phyloP scores from a whole-genome alignment of 257 asterid genomes.

The Solanum medicagineum region DNA sequence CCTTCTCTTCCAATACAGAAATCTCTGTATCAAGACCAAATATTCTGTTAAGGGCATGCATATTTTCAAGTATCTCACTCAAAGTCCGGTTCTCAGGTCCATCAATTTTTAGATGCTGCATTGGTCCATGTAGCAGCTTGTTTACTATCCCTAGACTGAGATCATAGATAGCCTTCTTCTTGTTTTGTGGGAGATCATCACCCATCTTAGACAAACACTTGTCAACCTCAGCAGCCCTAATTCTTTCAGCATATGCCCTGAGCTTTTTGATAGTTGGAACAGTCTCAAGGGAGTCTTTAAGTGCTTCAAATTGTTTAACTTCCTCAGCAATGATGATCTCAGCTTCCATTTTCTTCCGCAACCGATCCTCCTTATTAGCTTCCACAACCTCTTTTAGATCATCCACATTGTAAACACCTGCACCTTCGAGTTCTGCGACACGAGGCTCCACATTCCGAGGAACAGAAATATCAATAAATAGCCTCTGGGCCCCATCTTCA shows the following conservation, averaged over 20 bases:
- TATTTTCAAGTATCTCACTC: slow-evolving; percentile 52
- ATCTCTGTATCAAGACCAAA: slow-evolving; percentile 58
- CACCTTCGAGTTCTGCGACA: slow-evolving; percentile 45
- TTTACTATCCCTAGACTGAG: slow-evolving; percentile 65
- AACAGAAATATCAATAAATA: slow-evolving; percentile 76
- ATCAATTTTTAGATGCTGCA: slow-evolving; percentile 77
- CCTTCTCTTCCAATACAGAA: slow-evolving; percentile 59
- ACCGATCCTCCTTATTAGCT: slow-evolving; percentile 65
- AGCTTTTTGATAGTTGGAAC: slow-evolving; percentile 89
- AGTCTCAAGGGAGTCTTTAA: slow-evolving; percentile 80
- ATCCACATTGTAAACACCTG: slow-evolving; percentile 67
- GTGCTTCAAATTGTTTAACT: slow-evolving; percentile 63
- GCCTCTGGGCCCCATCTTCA: slow-evolving; percentile 36
- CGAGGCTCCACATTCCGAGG: slow-evolving; percentile 80
- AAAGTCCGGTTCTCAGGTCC: slow-evolving; percentile 38
- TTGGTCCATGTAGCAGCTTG: slow-evolving; percentile 82
- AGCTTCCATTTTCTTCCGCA: slow-evolving; percentile 72
- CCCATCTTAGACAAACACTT: slow-evolving; percentile 73
- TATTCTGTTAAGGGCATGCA: slow-evolving; percentile 76
- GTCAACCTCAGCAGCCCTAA: slow-evolving; percentile 69
- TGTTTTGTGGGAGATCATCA: slow-evolving; percentile 33
- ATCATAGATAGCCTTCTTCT: slow-evolving; percentile 66
- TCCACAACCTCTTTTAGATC: slow-evolving; percentile 90
- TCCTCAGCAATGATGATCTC: slow-evolving; percentile 55
- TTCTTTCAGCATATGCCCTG: slow-evolving; percentile 72